Base-by-base conservation (phyloP, 805 yeast species). In the Kodamaea jinghongensis region DNA sequence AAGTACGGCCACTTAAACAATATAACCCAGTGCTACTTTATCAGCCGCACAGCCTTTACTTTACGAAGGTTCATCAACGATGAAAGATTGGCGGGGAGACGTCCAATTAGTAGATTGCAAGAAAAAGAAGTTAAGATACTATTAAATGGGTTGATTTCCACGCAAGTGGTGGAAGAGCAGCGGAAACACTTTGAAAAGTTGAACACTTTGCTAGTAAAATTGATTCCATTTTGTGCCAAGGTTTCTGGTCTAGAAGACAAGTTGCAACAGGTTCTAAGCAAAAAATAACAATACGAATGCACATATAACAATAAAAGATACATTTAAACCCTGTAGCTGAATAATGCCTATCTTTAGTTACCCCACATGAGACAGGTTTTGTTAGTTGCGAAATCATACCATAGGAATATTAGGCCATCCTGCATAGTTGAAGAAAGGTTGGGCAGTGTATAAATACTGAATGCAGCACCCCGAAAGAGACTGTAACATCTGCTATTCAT, bases 61-160 rank as follows among this genome's bases (percentile, higher is more conserved):
- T 60, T 90, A 31, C 70, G 83, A 40, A 76, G 83, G 43, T 81
- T 77, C 45, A 64, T 85, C 5, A 77, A 83, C 11, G 89, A 85
- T 47, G 75, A 72, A 36, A 74, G 70, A 23, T 60, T 89, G 9
- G 54, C 82, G 4, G 76, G 79, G 26, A 65, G 58, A 22, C 75
- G 75, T 38, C 97, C 97, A 1, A 64, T 85, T 11, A 76, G 91
- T 0, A 69, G 73, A 28, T 58, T 85, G 6, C 87, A 86, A 48
- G 76, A 76, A 39, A 59, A 64, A 4, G 98, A 90, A 55, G 52
- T 89, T n/a, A 45, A 47, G 9, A 50, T 65, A 0, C 50, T 79
- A 4, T 48, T 82, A 16, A 43, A 56, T 3, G 83, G 85, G 0
- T 48, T 79, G 28, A 36, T 31, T 22, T 13, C 17, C n/a, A 38